Base-by-base conservation (phyloP, 345 rosid genomes). In the Excoecaria agallocha region DNA sequence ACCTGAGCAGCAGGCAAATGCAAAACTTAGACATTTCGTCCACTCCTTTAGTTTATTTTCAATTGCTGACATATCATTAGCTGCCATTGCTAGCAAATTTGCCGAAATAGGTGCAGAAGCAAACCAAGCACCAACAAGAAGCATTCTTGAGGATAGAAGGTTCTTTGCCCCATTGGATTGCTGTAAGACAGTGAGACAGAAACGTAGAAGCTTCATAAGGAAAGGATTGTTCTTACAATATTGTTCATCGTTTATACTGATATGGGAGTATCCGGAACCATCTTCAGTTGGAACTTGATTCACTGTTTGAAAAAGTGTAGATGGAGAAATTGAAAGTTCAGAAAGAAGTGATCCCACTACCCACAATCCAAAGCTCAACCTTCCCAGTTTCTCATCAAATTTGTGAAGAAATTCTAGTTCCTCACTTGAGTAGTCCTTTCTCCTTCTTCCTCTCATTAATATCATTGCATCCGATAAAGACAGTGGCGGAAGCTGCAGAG, bases 61-160 rank as follows among this genome's bases (percentile, higher is more conserved):
- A 58, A 84, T 72, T 58, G 69, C 74, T n/a, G 96, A 85, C 89
- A 90, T 77, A 68, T 79, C 80, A 67, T 86, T 88, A 45, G 98
- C 94, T 2, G 94, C 90, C 59, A 87, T 63, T 39, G 88, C 89
- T 35, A 94, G 87, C 76, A 92, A 65, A 76, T 61, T 85, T 19
- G 79, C 89, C 0, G 93, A 73, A 57, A 92, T 80, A 0, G 97
- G 87, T 15, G 89, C 88, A 0, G 97, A 92, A 74, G 93, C 98
- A 78, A 94, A 87, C 97, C 97, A 94, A 79, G 91, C 92, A 52
- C 95, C 97, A 7, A 86, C 97, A 3, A 90, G 88, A 62, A 92
- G 87, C 95, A 92, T 94, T 86, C 86, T 84, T 25, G 83, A 78
- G 51, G 98, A 86, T 35, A 92, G 83, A 70, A 82, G 82, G 79